Evolutionary conservation across 768 basidiomycete species (phyloP), one percentile per base, ranked within the genome.

Genomic region (Rhodotorula toruloides): DNA sequence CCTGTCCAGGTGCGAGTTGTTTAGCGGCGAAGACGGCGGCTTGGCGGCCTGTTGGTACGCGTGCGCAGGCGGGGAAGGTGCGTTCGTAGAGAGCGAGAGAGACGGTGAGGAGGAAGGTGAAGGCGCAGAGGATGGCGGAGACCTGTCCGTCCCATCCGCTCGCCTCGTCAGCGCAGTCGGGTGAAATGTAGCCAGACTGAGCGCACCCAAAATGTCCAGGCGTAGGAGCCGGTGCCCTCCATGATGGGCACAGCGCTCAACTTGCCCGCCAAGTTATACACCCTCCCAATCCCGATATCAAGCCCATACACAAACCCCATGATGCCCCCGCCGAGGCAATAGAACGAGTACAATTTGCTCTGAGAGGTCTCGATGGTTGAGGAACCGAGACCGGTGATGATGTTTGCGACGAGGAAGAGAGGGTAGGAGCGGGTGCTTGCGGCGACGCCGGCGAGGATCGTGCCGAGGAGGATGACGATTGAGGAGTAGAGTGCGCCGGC

Each of bases 161-260:
- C n/a, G n/a, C n/a, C n/a, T n/a, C n/a, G n/a, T n/a, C 13, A 47
- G 32, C 2, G n/a, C 12, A 49, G 12, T 12, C 31, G 43, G 32
- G 57, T 25, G 11, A 32, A 31, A 29, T 29, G 29, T 9, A 32
- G 54, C 10, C 22, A 17, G 40, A n/a, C 21, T 9, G 43, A 62
- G 46, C 58, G 22, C n/a, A 60, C 64, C 48, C 66, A 61, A 34
- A 67, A 57, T 4, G 59, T 57, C 61, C 56, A 58, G 17, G 50
- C 44, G n/a, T 22, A 58, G 25, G 42, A 9, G 9, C 55, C 56
- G 14, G 55, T 53, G 14, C 52, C 44, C 19, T 67, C 56, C 3
- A 31, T 22, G 56, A 67, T 67, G 13, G 66, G 66, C 19, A 65
- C 63, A 10, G 43, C 42, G 3, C 37, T 48, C 0, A 65, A 31